Evolutionary conservation across 2,329 filamentous ascomycete genomes (phyloP).

Genomic region (Dactylella cylindrospora): DNA sequence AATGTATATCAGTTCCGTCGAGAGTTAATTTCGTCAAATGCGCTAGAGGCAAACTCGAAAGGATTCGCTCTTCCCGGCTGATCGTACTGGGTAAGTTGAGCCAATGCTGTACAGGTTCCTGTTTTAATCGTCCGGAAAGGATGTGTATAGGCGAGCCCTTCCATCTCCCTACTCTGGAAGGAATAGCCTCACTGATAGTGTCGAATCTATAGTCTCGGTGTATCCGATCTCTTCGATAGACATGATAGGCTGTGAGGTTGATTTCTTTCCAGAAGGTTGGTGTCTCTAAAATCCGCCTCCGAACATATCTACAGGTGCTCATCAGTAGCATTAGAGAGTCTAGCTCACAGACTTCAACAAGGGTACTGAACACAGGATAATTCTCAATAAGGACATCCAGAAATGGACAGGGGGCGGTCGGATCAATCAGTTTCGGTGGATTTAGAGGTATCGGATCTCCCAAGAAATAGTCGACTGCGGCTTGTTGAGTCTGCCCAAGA

Average conservation of each 20-base stretch:
- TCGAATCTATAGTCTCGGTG: constrained; percentile 38
- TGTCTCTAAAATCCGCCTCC: constrained; percentile 26
- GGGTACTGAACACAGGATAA: constrained; percentile 37
- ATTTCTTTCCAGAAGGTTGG: constrained; percentile 37
- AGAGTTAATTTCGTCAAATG: constrained; percentile 35
- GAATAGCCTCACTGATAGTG: constrained; percentile 25
- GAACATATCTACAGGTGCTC: constrained; percentile 32
- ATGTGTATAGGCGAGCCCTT: constrained; percentile 35
- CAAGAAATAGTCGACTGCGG: constrained; percentile 39
- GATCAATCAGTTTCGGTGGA: constrained; percentile 23
- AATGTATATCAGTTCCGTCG: constrained; percentile 37
- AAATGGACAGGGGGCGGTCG: constrained; percentile 21
- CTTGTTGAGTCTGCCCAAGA: constrained; percentile 33
- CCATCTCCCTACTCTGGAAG: constrained; percentile 32
- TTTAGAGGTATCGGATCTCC: not conserved
- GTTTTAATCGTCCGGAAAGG: constrained; percentile 36
- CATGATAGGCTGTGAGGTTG: constrained; percentile 30
- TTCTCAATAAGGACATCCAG: constrained; percentile 36
- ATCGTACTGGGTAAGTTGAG: constrained; percentile 13
- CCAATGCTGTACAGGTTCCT: constrained; percentile 32
- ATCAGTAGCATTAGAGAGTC: constrained; percentile 37
- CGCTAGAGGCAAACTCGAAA: constrained; percentile 33
- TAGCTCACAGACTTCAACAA: constrained; percentile 37
- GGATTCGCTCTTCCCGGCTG: constrained; percentile 32
- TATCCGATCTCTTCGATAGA: constrained; percentile 15